These are phyloP conservation scores for Eucalyptus cloeziana DNA, from an alignment of 345 rosid species.

Conservation along the genomic window DNA sequence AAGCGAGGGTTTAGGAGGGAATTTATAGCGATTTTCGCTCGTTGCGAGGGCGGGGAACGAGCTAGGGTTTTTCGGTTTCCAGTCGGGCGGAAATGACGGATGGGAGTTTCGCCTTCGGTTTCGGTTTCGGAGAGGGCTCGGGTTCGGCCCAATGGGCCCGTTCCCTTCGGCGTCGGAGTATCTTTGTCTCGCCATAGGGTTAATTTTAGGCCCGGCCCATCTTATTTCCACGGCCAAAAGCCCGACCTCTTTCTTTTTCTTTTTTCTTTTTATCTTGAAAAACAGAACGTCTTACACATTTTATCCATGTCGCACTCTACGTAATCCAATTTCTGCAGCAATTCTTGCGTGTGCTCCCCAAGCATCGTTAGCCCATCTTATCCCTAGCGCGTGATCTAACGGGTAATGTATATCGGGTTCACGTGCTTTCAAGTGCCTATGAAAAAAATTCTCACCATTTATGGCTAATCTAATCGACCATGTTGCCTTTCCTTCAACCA, in stretches of 20 bases:
- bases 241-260: neutral
- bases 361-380: neutral
- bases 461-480: neutral
- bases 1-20: neutral
- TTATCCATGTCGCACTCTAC: neutral
- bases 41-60: neutral
- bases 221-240: neutral
- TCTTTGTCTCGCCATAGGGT: neutral
- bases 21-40: neutral
- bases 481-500: neutral
- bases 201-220: neutral
- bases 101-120: neutral
- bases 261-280: neutral
- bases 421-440: neutral
- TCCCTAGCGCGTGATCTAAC: neutral
- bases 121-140: neutral
- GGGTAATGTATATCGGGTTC: accelerated
- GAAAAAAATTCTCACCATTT: neutral
- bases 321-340: neutral
- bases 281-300: neutral
- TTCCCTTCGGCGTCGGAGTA: neutral
- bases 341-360: neutral
- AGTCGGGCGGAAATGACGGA: neutral
- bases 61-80: neutral
- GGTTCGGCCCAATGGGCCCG: neutral